Base-by-base conservation (phyloP, 1,284 basidiomycete genomes). In the Heterobasidion annosum region DNA sequence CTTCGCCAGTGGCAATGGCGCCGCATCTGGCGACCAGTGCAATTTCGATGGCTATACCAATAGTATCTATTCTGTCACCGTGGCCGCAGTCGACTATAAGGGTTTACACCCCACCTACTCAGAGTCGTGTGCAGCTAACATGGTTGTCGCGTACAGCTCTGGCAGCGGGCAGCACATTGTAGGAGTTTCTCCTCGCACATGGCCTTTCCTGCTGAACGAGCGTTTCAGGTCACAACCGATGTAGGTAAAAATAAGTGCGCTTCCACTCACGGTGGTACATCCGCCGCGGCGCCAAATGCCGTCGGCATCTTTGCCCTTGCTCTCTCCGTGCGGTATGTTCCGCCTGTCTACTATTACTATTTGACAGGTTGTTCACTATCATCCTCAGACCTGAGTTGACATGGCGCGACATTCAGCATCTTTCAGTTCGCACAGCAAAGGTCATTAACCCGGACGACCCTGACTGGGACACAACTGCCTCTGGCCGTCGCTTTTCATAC, bases 31-130 rank as follows among this genome's bases (percentile, higher is more conserved):
- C 34, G 97, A 99, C 67, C 97, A 99, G 71, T 99, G 97, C 76
- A 99, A 99, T 70, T 99, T 99, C 67, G 97, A 99, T 63, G 97
- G 97, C 6, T 99, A 99, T 70, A 99, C 97, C 35, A 99, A 99
- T 68, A 93, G 89, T 61, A 97, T 98, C 60, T 98, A 94, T 72
- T 93, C 90, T 5, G 85, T 99, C 54, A 99, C 97, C 0, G 93
- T 99, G 34, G 89, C 93, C 8, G 93, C 97, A 0, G 79, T 98
- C 56, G 96, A 99, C 65, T 83, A 89, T 65, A 90, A 91, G 65
- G 96, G 94, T 9, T 72, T 92, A 44, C 96, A 98, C 67, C 97
- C 97, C 6, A 94, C 91, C 66, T 99, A 99, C 65, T 99, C 96
- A 8, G 97, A 99, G 69, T 76, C 93, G 52, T 99, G 97, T 68